Evolutionary conservation across 257 asterid species (phyloP), one percentile per base, ranked within the genome.

Genomic region (Solanum sejunctum): DNA sequence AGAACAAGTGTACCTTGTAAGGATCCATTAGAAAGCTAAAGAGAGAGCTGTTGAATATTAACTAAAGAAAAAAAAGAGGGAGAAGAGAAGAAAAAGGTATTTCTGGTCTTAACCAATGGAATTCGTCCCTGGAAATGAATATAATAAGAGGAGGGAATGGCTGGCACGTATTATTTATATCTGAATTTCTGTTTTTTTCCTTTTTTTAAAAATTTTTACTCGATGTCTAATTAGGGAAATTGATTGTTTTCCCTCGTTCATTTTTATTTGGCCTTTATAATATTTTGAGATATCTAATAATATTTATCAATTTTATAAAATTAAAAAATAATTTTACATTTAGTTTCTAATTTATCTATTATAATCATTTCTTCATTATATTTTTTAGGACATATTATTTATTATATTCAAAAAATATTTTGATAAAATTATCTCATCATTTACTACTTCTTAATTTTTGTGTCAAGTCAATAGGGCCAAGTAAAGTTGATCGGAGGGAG

Each of bases 21-120:
- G 90, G 87, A 88, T 88, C 90, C 90, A 88, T 85, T 85, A 26
- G 85, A 80, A 28, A 67, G 79, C 51, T 12, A 77, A 52, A 41
- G 79, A 57, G 56, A 81, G 73, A 54, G 56, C n/a, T 18, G 69
- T 60, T 26, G n/a, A 45, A 52, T 20, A 36, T 39, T 36, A 16
- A 32, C 17, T 67, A 20, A 41, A 1, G 21, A 9, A 21, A 82
- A 18, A 17, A 54, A 66, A 43, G 15, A 8, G 49, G 52, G 23
- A 23, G 39, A 13, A 13, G 81, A 20, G 63, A 69, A 60, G 66
- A 10, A 28, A 32, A 16, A 78, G 39, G 83, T 80, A 23, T 23
- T 52, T 8, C 47, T 77, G 64, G 82, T 77, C 63, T 77, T 51
- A 78, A 78, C 83, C 64, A 52, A 78, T 78, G 8, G 28, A 52